These are phyloP conservation scores for Yamadazyma olivae DNA, from an alignment of 805 yeast species.

Conservation along the genomic window DNA sequence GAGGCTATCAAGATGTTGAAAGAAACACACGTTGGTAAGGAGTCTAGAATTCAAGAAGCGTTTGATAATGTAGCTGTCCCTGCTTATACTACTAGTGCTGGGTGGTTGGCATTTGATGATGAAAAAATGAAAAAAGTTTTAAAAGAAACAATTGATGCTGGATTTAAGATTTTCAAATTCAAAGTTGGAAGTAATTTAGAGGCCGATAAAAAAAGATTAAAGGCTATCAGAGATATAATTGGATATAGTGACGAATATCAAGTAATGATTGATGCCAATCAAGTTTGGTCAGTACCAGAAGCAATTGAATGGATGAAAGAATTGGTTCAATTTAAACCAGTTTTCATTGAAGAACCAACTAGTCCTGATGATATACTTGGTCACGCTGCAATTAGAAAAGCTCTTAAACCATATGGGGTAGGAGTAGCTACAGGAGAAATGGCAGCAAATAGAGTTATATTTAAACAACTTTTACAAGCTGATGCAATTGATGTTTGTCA, in stretches of 20 bases:
- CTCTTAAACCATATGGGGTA: conserved; percentile 13
- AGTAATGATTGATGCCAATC: conserved; percentile 14
- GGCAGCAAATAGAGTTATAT: conserved; percentile 15
- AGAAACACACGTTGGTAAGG: conserved; percentile 26
- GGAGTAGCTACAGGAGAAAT: conserved; percentile 16
- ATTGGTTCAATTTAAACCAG: conserved; percentile 14
- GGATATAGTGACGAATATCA: conserved; percentile 31
- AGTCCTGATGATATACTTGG: conserved; percentile 15
- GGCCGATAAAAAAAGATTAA: conserved; percentile 30
- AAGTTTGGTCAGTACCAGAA: conserved; percentile 15
- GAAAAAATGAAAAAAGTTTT: conserved; percentile 32
- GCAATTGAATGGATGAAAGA: conserved; percentile 17
- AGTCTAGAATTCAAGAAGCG: conserved; percentile 17
- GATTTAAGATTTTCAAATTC: conserved; percentile 40
- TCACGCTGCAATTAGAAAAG: conserved; percentile 16
- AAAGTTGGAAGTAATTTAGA: conserved; percentile 39
- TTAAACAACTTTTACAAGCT: conserved; percentile 15
- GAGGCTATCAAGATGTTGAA: conserved; percentile 33
- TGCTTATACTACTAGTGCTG: conserved; percentile 44
- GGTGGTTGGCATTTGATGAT: conserved; percentile 42
- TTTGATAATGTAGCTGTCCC: conserved; percentile 34
- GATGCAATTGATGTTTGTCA: conserved; percentile 16
- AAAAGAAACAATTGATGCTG: conserved; percentile 29
- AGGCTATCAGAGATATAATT: conserved; percentile 35
- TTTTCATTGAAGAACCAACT: conserved; percentile 15